phyloP scores from a whole-genome alignment of 176 grass and related monocot genomes.

The Areca catechu region DNA sequence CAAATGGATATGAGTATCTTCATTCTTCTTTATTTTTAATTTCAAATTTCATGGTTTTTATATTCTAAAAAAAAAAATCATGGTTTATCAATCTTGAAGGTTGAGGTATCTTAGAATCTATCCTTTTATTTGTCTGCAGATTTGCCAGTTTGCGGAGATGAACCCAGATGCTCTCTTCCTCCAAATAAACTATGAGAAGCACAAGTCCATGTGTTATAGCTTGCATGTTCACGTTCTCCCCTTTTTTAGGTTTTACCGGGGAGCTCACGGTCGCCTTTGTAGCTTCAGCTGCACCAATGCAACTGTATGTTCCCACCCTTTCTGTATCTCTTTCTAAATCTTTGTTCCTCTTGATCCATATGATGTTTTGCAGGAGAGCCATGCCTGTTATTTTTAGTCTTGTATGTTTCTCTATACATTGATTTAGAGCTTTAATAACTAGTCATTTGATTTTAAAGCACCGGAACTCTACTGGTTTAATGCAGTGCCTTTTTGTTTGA shows the following conservation, averaged over 20 bases:
- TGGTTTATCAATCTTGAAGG: not conserved
- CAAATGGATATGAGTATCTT: too few relatives aligned
- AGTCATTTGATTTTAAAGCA: too few relatives aligned
- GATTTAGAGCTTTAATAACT: too few relatives aligned
- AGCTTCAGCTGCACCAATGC: constrained; percentile 98
- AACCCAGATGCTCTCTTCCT: constrained; percentile 75
- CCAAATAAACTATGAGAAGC: constrained; percentile 85
- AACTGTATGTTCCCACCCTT: constrained; percentile 46
- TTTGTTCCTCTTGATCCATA: not conserved
- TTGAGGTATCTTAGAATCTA: not conserved
- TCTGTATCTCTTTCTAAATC: not conserved
- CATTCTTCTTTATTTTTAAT: too few relatives aligned
- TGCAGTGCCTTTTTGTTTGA: too few relatives aligned
- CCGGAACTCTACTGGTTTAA: too few relatives aligned
- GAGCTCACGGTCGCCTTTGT: constrained; percentile 66
- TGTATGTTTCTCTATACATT: too few relatives aligned
- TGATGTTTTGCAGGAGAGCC: not conserved
- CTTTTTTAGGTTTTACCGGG: constrained; percentile 92
- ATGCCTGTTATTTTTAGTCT: too few relatives aligned
- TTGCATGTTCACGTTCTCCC: constrained; percentile 88
- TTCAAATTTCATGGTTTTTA: too few relatives aligned
- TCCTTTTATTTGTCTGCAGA: constrained; percentile 28
- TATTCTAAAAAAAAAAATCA: too few relatives aligned
- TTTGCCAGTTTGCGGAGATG: constrained; percentile 70
- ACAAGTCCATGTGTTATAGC: constrained; percentile 93